Evolutionary conservation across 202 grass and related monocot genomes (phyloP).

Genomic region (Zizania palustris): DNA sequence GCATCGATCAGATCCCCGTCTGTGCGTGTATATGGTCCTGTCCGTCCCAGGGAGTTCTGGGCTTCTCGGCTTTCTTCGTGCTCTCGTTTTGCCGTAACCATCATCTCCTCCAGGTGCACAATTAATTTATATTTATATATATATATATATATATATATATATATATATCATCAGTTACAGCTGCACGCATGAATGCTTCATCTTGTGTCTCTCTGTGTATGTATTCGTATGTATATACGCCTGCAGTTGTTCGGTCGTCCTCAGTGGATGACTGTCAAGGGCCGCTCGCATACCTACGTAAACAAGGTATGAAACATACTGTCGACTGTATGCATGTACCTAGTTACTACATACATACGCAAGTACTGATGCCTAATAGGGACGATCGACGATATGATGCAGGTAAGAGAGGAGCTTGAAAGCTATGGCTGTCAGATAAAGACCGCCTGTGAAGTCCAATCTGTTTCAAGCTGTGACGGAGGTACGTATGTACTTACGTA

Average conservation of each 20-base stretch:
- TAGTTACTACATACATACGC: neutral
- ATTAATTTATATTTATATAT: no score
- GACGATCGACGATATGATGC: no score
- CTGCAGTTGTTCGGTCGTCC: slow-evolving; percentile 76
- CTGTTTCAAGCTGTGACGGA: slow-evolving; percentile 57
- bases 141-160: no score
- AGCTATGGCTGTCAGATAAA: slow-evolving; percentile 69
- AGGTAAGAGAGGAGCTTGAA: slow-evolving; percentile 79
- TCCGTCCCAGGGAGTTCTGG: slow-evolving; percentile 62
- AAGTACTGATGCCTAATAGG: neutral
- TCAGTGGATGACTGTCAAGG: slow-evolving; percentile 87
- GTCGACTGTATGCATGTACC: neutral
- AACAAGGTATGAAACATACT: slow-evolving; percentile 52
- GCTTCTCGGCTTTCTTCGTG: slow-evolving; percentile 87
- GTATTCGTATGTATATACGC: no score
- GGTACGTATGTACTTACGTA: slow-evolving; percentile 34
- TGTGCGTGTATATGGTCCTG: slow-evolving; percentile 91
- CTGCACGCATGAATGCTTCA: no score
- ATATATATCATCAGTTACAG: no score
- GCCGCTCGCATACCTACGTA: slow-evolving; percentile 76
- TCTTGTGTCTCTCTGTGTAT: no score
- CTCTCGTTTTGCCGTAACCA: slow-evolving; percentile 90
- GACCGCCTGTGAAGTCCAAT: slow-evolving; percentile 61
- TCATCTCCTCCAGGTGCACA: slow-evolving; percentile 76
- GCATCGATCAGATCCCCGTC: slow-evolving; percentile 51